A percentile compares a stretch with the other conserved stretches of the same genome.
Evolutionary conservation across 495 filamentous ascomycete species (phyloP).

Genomic region (Lepidopterella palustris): DNA sequence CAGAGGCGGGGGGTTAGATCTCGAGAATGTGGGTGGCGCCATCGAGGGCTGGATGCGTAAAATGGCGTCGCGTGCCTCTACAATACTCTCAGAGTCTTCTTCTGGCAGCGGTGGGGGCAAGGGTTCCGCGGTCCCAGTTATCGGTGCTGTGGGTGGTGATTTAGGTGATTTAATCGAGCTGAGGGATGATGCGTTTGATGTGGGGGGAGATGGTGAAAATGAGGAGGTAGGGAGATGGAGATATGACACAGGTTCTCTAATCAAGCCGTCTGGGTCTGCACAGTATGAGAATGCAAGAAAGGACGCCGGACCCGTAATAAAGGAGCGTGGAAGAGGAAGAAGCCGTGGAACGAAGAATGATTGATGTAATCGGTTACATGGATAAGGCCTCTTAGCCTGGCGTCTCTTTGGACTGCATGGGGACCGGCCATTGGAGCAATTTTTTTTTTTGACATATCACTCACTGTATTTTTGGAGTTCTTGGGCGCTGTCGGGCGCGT

Average conservation of each 20-base stretch:
- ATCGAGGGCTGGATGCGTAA: conserved; percentile 86
- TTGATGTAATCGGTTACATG: background rate
- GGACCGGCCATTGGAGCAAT: too few species aligned
- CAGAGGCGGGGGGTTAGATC: conserved; percentile 33
- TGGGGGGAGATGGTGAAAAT: conserved; percentile 31
- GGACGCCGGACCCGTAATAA: background rate
- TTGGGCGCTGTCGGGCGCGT: too few species aligned
- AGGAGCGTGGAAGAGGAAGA: background rate
- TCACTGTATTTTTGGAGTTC: too few species aligned
- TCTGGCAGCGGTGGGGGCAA: conserved; percentile 26
- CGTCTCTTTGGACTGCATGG: too few species aligned
- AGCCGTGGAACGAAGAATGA: background rate
- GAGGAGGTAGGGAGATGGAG: conserved; percentile 17
- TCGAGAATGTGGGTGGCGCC: conserved; percentile 78
- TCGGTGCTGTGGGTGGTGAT: conserved; percentile 35
- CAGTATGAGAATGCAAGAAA: background rate
- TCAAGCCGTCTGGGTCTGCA: background rate
- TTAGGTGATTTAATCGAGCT: conserved; percentile 80
- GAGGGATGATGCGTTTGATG: conserved; percentile 49
- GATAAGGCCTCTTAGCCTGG: too few species aligned
- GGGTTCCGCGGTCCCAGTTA: conserved; percentile 32
- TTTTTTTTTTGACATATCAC: too few species aligned
- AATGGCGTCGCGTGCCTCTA: conserved; percentile 56
- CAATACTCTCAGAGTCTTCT: conserved; percentile 42
- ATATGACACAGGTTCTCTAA: conserved; percentile 5